phyloP scores from a whole-genome alignment of 2,329 filamentous ascomycete species.

The Ophiostoma ips region DNA sequence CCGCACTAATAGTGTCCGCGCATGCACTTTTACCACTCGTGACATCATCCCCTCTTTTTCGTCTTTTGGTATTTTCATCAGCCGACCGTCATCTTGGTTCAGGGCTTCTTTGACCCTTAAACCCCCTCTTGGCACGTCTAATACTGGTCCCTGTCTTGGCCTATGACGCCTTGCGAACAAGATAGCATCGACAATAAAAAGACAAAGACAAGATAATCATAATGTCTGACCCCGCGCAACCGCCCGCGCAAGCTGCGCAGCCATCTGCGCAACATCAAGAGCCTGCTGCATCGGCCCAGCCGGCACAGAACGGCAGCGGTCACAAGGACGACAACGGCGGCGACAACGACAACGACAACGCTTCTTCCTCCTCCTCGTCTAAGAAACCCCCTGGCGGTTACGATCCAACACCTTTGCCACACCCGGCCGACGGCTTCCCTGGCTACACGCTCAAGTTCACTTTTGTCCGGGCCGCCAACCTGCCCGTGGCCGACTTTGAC shows the following conservation, averaged over 20 bases:
- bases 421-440: slow-evolving; percentile 37
- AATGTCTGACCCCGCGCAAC: no score
- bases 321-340: neutral
- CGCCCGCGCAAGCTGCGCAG: no score
- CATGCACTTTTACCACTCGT: no score
- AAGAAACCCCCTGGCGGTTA: slow-evolving; percentile 13
- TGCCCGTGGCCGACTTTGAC: slow-evolving; percentile 58
- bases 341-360: neutral
- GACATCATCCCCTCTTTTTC: no score
- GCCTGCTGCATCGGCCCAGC: no score
- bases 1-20: no score
- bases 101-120: no score
- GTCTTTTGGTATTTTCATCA: no score
- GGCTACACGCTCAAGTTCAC: slow-evolving; percentile 79
- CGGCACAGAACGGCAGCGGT: neutral
- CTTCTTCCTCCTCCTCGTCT: neutral
- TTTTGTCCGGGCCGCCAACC: slow-evolving; percentile 66
- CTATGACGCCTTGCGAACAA: neutral
- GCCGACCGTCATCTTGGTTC: no score
- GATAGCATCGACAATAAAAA: neutral
- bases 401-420: slow-evolving; percentile 52
- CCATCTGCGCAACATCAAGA: no score
- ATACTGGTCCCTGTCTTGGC: no score
- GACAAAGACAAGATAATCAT: neutral
- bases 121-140: no score